Evolutionary conservation across 2,329 filamentous ascomycete genomes (phyloP).

Genomic region (Fusarium buharicum): DNA sequence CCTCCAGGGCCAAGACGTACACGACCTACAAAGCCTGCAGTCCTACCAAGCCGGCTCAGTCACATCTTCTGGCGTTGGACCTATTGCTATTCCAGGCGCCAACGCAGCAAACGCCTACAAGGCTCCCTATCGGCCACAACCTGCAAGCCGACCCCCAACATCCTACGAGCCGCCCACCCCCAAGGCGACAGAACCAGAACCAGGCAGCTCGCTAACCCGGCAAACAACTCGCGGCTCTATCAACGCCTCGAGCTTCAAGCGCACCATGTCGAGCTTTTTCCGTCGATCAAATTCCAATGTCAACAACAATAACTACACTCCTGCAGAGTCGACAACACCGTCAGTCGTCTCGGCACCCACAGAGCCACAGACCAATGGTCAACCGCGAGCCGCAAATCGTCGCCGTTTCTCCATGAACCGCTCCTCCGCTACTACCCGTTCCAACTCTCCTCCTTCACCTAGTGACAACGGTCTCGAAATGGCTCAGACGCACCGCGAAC

Average conservation of each 20-base stretch:
- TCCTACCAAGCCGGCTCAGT: conserved; percentile 40
- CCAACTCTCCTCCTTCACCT: conserved; percentile 63
- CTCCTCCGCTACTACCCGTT: conserved; percentile 58
- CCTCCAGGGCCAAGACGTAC: conserved; percentile 54
- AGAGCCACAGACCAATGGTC: conserved; percentile 44
- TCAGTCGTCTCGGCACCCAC: conserved; percentile 43
- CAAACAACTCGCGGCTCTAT: conserved; percentile 56
- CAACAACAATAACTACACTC: conserved; percentile 38
- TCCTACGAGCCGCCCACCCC: conserved; percentile 37
- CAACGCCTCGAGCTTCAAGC: conserved; percentile 58
- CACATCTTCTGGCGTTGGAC: conserved; percentile 37
- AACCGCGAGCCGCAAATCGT: conserved; percentile 44
- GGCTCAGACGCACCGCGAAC: conserved; percentile 46
- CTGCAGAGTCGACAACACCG: conserved; percentile 41
- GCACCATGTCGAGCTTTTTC: conserved; percentile 63
- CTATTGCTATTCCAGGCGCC: conserved; percentile 36
- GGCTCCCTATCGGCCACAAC: conserved; percentile 29
- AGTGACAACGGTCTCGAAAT: conserved; percentile 57
- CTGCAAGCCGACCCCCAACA: conserved; percentile 35
- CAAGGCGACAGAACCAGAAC: conserved; percentile 42
- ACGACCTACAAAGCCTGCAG: conserved; percentile 45
- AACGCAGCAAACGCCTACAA: conserved; percentile 27
- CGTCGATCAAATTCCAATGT: conserved; percentile 54
- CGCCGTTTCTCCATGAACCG: conserved; percentile 60
- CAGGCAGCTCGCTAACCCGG: conserved; percentile 50